Percentiles rank a stretch among this genome's conserved stretches.
Conservation (phyloP, 768 basidiomycete genomes). For the Xanthoconium stramineum region DNA sequence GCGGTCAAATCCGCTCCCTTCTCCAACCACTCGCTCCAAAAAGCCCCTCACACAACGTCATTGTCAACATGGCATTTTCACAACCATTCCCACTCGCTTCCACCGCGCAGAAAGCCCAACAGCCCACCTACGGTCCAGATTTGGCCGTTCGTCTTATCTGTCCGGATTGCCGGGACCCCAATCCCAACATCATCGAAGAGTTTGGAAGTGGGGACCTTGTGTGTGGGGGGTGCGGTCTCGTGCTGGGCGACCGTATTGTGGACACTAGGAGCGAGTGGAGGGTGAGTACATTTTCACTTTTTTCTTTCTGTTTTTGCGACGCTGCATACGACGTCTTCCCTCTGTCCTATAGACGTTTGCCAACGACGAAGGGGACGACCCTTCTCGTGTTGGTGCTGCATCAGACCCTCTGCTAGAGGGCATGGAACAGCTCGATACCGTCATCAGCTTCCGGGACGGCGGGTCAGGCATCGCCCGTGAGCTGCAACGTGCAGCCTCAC, state of each 20-base stretch:
- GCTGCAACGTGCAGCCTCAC: slow-evolving; percentile 88
- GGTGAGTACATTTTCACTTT: slow-evolving; percentile 49
- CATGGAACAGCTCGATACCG: slow-evolving; percentile 90
- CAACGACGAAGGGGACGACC: slow-evolving; percentile 98
- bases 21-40: slow-evolving; percentile 14
- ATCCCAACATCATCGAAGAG: slow-evolving; percentile 94
- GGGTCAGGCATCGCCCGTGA: slow-evolving; percentile 89
- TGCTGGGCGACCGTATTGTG: slow-evolving; percentile 93
- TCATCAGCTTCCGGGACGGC: slow-evolving; percentile 94
- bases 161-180: slow-evolving; percentile 91
- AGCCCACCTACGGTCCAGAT: slow-evolving; percentile 73
- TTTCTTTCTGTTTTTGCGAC: slow-evolving; percentile 11
- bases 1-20: slow-evolving; percentile 11
- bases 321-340: slow-evolving; percentile 23
- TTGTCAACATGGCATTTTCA: slow-evolving; percentile 54
- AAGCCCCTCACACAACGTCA: slow-evolving; percentile 15
- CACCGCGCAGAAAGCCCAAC: slow-evolving; percentile 44
- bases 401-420: slow-evolving; percentile 92
- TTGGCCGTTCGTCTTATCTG: slow-evolving; percentile 88
- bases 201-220: slow-evolving; percentile 98
- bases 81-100: slow-evolving; percentile 81
- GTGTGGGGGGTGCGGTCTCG: slow-evolving; percentile 88
- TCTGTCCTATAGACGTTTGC: slow-evolving; percentile 81
- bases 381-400: slow-evolving; percentile 98
- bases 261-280: slow-evolving; percentile 99